Evolutionary conservation across 176 grass and related monocot genomes (phyloP), one percentile per base, ranked within the genome.

Genomic region (Rhynchospora breviuscula): DNA sequence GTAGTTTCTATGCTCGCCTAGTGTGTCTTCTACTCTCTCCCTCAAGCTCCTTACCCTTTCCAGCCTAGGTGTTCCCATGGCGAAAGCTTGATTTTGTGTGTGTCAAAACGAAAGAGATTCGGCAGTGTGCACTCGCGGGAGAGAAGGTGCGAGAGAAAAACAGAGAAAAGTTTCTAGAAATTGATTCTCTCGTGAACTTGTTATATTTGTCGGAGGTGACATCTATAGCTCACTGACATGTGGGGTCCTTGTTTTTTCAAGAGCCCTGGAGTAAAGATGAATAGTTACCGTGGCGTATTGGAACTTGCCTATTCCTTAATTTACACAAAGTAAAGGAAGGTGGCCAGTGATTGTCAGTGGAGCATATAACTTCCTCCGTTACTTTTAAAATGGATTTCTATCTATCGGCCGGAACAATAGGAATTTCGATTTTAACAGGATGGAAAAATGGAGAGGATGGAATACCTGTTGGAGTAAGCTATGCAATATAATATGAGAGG

Each of bases 1-100:
- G 56, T 98, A 90, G 96, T 98, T 98, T 85, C 96, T 88, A 84
- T 98, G 86, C 80, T 86, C 93, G 35, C 77, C 73, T 77, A 98
- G 89, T 49, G 93, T 98, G 83, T 95, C 93, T 89, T 98, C 93
- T 9, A 98, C 88, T 78, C 89, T 94, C 64, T 98, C 96, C 25
- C 92, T 85, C 86, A 93, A 82, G 89, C 93, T 98, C 23, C 58
- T 81, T 25, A 63, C 22, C 59, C 96, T 91, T 33, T 68, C 88
- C 8, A 98, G 85, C 88, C 85, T 98, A 59, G 86, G 70, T 7
- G 82, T 61, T 44, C 84, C 65, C 96, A 98, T 98, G 92, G 87
- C 40, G 49, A 35, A 12, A 73, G 70, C 23, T 19, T 2, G 10
- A 43, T 60, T 15, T 33, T 45, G 21, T 79, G 21, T 79, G 78